Evolutionary conservation across 306 rosid species (phyloP), one percentile per base, ranked within the genome.

Genomic region (Carpinus viminea): DNA sequence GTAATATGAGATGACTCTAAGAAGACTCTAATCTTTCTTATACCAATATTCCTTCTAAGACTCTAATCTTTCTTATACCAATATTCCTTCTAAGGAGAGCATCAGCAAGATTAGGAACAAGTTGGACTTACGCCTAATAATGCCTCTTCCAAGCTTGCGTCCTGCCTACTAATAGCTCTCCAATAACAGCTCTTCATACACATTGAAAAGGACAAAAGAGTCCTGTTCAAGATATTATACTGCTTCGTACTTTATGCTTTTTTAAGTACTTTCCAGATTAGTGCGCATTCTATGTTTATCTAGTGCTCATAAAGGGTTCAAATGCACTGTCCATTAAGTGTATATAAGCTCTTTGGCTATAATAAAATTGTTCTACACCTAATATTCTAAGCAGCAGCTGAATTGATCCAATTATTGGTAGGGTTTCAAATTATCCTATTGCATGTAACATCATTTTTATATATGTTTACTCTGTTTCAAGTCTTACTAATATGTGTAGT

Each of bases 201-300:
- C 17, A 54, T 41, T 15, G 47, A 36, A 46, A 21, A 10, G 17
- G 13, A 55, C 2, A 70, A 38, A 8, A 20, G 21, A 12, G 21
- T 46, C 26, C 34, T 36, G 54, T 15, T 20, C 31, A 70, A 55
- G 56, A 57, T 65, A 70, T 51, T 20, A 8, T 60, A 48, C 38
- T 8, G 53, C 76, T 28, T 20, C 43, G 12, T 17, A 61, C 59
- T 76, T 71, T 43, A 1, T 53, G 26, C 57, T n/a, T 17, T 57
- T 57, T 51, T 4, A 3, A 78, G 79, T 83, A 61, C 69, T 59
- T 51, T 78, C 66, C 57, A 52, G 28, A 68, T 74, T 62, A 43
- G 68, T 38, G 36, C 8, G 10, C 77, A n/a, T 6, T 8, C 20
- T 64, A 7, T 12, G 16, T 9, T 48, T 38, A 48, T 9, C 24